These are phyloP conservation scores for Sesbania bispinosa DNA, from an alignment of 306 rosid species.

Conservation along the genomic window DNA sequence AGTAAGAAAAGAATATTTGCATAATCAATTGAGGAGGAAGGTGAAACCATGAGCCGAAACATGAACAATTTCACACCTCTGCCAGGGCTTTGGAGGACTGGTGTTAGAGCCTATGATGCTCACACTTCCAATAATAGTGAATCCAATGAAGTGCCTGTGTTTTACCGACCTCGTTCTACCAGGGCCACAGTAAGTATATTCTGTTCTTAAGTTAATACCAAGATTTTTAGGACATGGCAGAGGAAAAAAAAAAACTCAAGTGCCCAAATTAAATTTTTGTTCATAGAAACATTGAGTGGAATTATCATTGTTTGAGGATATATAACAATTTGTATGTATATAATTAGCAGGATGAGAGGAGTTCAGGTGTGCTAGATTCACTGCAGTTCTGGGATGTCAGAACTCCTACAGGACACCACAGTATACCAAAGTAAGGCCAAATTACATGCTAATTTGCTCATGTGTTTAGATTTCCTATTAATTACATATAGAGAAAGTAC, in stretches of 20 bases:
- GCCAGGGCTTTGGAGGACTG: constrained; percentile 19
- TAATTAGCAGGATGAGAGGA: constrained; percentile 47
- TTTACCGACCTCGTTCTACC: constrained; percentile 33
- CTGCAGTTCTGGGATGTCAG: constrained; percentile 22
- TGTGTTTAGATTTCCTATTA: background rate
- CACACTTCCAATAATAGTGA: constrained; percentile 24
- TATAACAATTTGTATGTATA: background rate
- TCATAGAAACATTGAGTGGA: background rate
- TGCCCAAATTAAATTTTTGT: background rate
- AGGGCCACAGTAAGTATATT: constrained; percentile 38
- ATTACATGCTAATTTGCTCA: background rate
- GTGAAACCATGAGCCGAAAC: constrained; percentile 45
- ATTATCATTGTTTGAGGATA: background rate
- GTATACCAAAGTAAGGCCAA: constrained; percentile 38
- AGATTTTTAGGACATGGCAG: background rate
- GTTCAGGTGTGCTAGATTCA: constrained; percentile 22
- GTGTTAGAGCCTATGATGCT: constrained; percentile 34
- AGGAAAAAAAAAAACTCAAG: too few relatives aligned
- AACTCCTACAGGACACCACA: constrained; percentile 22
- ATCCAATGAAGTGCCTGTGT: constrained; percentile 34
- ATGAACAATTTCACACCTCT: constrained; percentile 31
- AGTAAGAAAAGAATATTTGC: constrained; percentile 6
- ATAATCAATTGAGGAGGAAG: constrained; percentile 3
- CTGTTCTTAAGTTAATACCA: background rate
- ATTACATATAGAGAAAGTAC: background rate